Evolutionary conservation across 306 rosid species (phyloP).

Genomic region (Citrullus mucosospermus): DNA sequence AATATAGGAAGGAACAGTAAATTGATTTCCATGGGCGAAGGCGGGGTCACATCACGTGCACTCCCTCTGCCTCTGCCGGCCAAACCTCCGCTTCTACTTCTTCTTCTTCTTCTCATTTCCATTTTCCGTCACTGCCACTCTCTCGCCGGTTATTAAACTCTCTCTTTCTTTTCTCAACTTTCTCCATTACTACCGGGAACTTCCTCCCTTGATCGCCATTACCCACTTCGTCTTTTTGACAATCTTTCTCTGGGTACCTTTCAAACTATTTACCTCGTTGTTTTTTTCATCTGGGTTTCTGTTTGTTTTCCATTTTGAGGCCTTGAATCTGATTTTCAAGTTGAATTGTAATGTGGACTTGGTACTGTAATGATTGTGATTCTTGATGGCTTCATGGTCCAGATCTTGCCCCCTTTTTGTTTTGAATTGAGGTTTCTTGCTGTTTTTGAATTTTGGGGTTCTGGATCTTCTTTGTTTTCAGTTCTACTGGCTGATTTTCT

Average conservation of each 20-base stretch:
- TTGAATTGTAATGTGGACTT: neutral
- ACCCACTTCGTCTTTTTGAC: neutral
- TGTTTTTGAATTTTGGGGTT: neutral
- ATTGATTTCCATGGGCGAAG: constrained; percentile 24
- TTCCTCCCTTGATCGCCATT: neutral
- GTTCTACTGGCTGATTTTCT: neutral
- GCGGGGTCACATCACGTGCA: constrained; percentile 30
- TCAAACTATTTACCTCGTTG: neutral
- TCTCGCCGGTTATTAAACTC: neutral
- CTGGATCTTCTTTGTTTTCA: constrained; percentile 1
- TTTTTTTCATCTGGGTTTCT: neutral
- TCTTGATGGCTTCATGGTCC: neutral
- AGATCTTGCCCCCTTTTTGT: constrained; percentile 2
- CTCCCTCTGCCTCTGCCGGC: constrained; percentile 55
- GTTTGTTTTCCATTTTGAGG: neutral
- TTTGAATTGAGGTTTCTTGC: neutral
- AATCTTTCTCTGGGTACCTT: constrained; percentile 8
- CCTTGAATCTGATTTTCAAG: neutral
- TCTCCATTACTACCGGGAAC: neutral
- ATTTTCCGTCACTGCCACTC: constrained; percentile 1
- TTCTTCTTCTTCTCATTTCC: neutral
- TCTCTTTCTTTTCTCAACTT: neutral
- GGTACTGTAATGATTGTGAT: neutral
- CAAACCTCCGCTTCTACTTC: constrained; percentile 11
- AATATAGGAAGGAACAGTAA: constrained; percentile 1